These are phyloP conservation scores for Xylaria flabelliformis DNA, from an alignment of 495 filamentous ascomycete genomes.

Conservation along the genomic window DNA sequence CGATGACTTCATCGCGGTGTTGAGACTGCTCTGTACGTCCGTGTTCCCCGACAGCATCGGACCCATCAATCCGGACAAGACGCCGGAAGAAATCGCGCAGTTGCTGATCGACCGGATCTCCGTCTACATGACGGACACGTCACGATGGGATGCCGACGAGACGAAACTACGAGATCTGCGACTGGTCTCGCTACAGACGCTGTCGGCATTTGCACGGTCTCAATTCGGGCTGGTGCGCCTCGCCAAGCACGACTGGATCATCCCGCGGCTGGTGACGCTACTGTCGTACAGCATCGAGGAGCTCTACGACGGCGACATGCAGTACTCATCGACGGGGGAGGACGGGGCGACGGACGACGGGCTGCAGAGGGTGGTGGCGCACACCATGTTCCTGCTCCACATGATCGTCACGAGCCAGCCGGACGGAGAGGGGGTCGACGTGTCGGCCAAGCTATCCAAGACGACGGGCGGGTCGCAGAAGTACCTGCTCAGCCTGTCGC, in stretches of 20 bases:
- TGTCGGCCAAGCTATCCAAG: slow-evolving; percentile 46
- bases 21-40: slow-evolving; percentile 51
- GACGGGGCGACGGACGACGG: slow-evolving; percentile 28
- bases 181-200: slow-evolving; percentile 44
- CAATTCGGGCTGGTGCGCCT: slow-evolving; percentile 48
- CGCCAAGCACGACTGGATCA: slow-evolving; percentile 46
- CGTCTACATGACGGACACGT: slow-evolving; percentile 46
- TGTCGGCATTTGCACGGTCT: slow-evolving; percentile 46
- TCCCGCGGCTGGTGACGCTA: slow-evolving; percentile 48
- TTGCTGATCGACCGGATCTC: slow-evolving; percentile 51
- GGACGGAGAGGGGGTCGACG: slow-evolving; percentile 43
- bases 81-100: slow-evolving; percentile 41
- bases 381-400: slow-evolving; percentile 47
- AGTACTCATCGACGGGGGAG: slow-evolving; percentile 31
- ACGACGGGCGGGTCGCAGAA: slow-evolving; percentile 47
- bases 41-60: slow-evolving; percentile 51
- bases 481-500: slow-evolving; percentile 50
- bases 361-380: slow-evolving; percentile 37
- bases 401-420: slow-evolving; percentile 48
- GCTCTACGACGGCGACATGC: slow-evolving; percentile 51
- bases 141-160: slow-evolving; percentile 45
- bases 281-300: slow-evolving; percentile 51
- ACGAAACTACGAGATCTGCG: slow-evolving; percentile 42
- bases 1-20: slow-evolving; percentile 48
- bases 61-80: slow-evolving; percentile 46